Conservation (phyloP, 352 stramenopile species). For the Pythium grandisporangium region DNA sequence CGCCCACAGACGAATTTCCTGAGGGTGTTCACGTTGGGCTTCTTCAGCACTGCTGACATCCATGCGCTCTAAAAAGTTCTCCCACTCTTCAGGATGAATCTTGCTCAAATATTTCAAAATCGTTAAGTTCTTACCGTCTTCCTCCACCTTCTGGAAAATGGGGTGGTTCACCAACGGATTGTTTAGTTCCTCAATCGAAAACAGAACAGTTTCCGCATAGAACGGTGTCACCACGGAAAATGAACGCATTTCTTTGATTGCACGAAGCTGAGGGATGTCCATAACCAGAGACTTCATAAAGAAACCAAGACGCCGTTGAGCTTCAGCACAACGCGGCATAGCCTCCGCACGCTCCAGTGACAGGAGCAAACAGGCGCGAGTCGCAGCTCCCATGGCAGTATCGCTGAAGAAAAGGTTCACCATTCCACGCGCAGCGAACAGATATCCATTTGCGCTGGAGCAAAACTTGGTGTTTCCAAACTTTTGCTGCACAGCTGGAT, state of each 20-base stretch:
- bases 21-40: slow-evolving; percentile 54
- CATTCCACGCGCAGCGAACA: slow-evolving; percentile 60
- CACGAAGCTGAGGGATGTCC: slow-evolving; percentile 70
- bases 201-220: slow-evolving; percentile 75
- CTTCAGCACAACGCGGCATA: slow-evolving; percentile 32
- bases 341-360: slow-evolving; percentile 21
- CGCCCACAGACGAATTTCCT: slow-evolving; percentile 74
- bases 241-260: slow-evolving; percentile 80
- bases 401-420: slow-evolving; percentile 75
- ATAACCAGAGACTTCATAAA: slow-evolving; percentile 85
- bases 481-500: slow-evolving; percentile 52
- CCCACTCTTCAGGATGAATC: slow-evolving; percentile 78
- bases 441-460: slow-evolving; percentile 65
- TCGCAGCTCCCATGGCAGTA: slow-evolving; percentile 68
- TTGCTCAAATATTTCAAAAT: slow-evolving; percentile 83
- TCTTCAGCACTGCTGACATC: slow-evolving; percentile 67
- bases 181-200: slow-evolving; percentile 73
- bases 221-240: slow-evolving; percentile 83
- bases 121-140: slow-evolving; percentile 78
- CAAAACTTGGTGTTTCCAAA: slow-evolving; percentile 79
- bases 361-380: slow-evolving; percentile 11
- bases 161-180: slow-evolving; percentile 77
- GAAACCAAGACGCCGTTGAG: slow-evolving; percentile 69
- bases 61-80: slow-evolving; percentile 79
- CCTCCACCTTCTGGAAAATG: slow-evolving; percentile 78